These are phyloP conservation scores for Alloteropsis angusta DNA, from an alignment of 202 grass and related monocot species.

Conservation along the genomic window DNA sequence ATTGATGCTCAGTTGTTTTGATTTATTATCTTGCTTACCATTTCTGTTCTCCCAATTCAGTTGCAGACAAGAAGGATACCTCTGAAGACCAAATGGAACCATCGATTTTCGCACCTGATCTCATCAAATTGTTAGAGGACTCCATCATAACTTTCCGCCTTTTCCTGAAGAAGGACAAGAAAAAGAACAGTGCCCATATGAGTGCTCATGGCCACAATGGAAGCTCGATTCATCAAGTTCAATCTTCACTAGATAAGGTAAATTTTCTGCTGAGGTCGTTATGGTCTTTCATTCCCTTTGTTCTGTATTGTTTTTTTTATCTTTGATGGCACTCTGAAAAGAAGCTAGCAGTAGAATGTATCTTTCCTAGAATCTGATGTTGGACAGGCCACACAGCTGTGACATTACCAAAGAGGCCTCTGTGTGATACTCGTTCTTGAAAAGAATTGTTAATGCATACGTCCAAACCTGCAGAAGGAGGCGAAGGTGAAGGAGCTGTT, in stretches of 20 bases:
- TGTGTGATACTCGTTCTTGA: neutral
- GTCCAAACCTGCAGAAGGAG: slow-evolving; percentile 55
- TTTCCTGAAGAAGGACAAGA: slow-evolving; percentile 92
- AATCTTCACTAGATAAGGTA: slow-evolving; percentile 83
- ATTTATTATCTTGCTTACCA: neutral
- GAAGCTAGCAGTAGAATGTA: neutral
- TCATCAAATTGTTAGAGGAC: slow-evolving; percentile 76
- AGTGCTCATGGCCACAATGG: slow-evolving; percentile 45
- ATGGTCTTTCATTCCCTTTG: neutral
- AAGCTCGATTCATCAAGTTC: slow-evolving; percentile 82
- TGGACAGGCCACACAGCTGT: neutral
- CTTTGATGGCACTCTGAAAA: neutral
- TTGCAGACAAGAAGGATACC: slow-evolving; percentile 41
- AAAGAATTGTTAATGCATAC: neutral
- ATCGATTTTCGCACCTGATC: slow-evolving; percentile 51
- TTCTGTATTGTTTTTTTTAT: neutral
- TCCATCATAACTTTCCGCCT: slow-evolving; percentile 78
- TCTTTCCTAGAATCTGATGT: neutral
- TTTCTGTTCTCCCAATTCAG: slow-evolving; percentile 29
- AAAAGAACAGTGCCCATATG: slow-evolving; percentile 48
- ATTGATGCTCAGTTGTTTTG: neutral
- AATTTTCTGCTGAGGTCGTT: neutral
- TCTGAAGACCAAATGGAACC: slow-evolving; percentile 41
- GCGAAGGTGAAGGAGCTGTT: slow-evolving; percentile 80
- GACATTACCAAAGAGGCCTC: neutral